These are phyloP conservation scores for Fagopyrum esculentum DNA, from an alignment of 148 eudicot genomes.

Conservation along the genomic window DNA sequence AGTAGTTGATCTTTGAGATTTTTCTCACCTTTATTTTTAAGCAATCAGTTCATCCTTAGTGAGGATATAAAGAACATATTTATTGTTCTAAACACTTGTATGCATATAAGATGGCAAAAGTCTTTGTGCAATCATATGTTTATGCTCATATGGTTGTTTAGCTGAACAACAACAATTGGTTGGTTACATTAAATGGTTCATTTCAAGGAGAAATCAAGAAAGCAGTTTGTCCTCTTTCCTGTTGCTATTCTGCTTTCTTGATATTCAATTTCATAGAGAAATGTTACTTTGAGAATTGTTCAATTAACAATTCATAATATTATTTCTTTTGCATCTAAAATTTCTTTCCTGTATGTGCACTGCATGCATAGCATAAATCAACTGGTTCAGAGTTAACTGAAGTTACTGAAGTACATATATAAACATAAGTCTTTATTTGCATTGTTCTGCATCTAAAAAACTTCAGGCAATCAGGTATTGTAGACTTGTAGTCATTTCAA, in stretches of 20 bases:
- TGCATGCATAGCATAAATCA: background rate
- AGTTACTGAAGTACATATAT: background rate
- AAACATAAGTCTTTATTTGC: background rate
- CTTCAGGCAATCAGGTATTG: background rate
- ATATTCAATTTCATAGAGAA: background rate
- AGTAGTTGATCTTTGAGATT: no score
- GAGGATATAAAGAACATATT: background rate
- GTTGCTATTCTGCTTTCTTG: background rate
- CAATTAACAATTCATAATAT: background rate
- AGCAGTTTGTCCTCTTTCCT: constrained; percentile 38
- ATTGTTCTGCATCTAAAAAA: background rate
- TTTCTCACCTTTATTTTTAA: no score
- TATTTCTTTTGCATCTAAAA: background rate
- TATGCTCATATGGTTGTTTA: constrained; percentile 95
- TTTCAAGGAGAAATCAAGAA: constrained; percentile 95
- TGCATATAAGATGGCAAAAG: constrained; percentile 53
- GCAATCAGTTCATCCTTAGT: background rate
- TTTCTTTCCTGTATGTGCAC: background rate
- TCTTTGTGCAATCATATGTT: constrained; percentile 98
- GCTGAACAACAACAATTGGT: constrained; percentile 92
- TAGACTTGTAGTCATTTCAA: constrained; percentile 1
- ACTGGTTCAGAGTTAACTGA: background rate
- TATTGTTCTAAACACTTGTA: background rate
- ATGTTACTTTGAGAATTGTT: background rate
- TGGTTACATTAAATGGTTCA: constrained; percentile 97